A percentile compares a stretch with the other conserved stretches of the same genome.
Evolutionary conservation across 2,329 filamentous ascomycete genomes (phyloP).

Genomic region (Scopulariopsis brevicaulis): DNA sequence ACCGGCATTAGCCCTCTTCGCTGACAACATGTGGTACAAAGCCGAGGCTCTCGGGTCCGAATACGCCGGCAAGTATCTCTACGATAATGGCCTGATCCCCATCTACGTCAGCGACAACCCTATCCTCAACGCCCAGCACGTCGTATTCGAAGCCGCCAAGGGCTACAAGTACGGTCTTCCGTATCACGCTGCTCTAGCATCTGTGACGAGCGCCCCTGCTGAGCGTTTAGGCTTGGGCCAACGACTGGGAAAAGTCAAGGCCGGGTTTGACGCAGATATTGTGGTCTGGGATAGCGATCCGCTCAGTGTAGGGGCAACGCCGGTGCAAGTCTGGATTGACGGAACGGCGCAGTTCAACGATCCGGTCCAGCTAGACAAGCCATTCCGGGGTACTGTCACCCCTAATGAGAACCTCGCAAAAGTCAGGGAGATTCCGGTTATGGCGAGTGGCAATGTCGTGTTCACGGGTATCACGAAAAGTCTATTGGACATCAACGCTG

Average conservation of each 20-base stretch:
- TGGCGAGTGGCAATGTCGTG: slow-evolving; percentile 25
- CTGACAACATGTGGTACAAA: slow-evolving; percentile 65
- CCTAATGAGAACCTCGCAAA: slow-evolving; percentile 25
- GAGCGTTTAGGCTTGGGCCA: slow-evolving; percentile 44
- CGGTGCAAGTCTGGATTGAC: slow-evolving; percentile 53
- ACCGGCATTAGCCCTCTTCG: slow-evolving; percentile 51
- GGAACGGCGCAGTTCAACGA: slow-evolving; percentile 44
- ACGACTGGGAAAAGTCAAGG: slow-evolving; percentile 48
- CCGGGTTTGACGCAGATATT: slow-evolving; percentile 49
- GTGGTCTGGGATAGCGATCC: slow-evolving; percentile 54
- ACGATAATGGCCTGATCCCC: slow-evolving; percentile 51
- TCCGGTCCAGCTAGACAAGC: slow-evolving; percentile 42
- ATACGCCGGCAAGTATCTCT: slow-evolving; percentile 53
- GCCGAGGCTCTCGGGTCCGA: slow-evolving; percentile 55
- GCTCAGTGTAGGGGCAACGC: slow-evolving; percentile 44
- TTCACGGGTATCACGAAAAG: slow-evolving; percentile 40
- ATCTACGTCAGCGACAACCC: slow-evolving; percentile 62
- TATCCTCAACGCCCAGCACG: slow-evolving; percentile 57
- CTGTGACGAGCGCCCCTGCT: slow-evolving; percentile 47
- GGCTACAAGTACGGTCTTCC: slow-evolving; percentile 47
- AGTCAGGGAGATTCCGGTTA: slow-evolving; percentile 27
- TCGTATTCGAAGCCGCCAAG: slow-evolving; percentile 54
- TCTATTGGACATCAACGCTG: not conserved
- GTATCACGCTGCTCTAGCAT: slow-evolving; percentile 45
- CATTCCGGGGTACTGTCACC: slow-evolving; percentile 22